Evolutionary conservation across 768 basidiomycete species (phyloP).

Genomic region (Cystobasidium ongulense): DNA sequence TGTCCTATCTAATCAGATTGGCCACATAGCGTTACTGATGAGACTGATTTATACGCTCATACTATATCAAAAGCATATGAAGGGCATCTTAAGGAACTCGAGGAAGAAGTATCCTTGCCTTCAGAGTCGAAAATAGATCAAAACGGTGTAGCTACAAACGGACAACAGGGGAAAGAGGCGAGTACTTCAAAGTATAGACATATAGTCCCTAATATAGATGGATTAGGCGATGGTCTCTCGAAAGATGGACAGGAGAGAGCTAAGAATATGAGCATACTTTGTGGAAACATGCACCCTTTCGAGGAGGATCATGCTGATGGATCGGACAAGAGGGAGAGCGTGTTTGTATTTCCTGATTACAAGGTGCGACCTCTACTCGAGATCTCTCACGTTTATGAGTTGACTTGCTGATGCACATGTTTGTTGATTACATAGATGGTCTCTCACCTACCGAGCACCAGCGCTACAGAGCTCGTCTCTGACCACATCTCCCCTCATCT

Average conservation of each 20-base stretch:
- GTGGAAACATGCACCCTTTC: constrained; percentile 33
- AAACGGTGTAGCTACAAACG: neutral
- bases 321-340: constrained; percentile 60
- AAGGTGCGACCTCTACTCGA: constrained; percentile 53
- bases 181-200: neutral
- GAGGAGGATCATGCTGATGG: constrained; percentile 54
- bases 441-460: neutral
- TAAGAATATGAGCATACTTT: constrained; percentile 1
- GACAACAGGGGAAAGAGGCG: neutral
- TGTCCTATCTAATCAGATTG: constrained; percentile 11
- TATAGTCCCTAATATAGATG: neutral
- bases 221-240: constrained; percentile 10
- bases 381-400: neutral
- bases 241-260: constrained; percentile 17
- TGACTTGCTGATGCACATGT: neutral
- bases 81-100: neutral
- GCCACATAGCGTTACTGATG: constrained; percentile 29
- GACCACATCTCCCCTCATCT: neutral
- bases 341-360: constrained; percentile 87
- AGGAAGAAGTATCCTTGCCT: neutral
- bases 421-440: constrained; percentile 6
- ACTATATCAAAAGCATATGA: constrained; percentile 5
- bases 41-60: constrained; percentile 18
- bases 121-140: constrained; percentile 37
- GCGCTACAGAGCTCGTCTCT: neutral